Base-by-base conservation (phyloP, 768 basidiomycete species). In the Tulasnella sp. region DNA sequence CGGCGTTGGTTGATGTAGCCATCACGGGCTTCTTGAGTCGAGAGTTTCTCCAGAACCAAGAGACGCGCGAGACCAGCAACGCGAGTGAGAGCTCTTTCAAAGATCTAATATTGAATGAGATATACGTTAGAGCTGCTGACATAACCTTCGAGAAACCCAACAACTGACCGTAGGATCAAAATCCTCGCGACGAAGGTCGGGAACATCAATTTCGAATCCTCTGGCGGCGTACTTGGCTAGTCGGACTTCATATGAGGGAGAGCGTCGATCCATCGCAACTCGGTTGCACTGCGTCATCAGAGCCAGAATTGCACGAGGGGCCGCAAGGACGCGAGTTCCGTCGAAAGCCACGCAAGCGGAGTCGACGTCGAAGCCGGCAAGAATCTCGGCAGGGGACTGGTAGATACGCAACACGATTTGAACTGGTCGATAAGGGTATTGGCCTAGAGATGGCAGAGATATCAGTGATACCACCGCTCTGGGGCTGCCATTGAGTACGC, bases 271-370 rank as follows among this genome's bases (percentile, higher is more conserved):
- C 85, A 90, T 87, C 82, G 91, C 91, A 75, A 90, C 87, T 0
- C 89, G 90, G 83, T 91, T 91, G 84, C 87, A 87, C 82, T 92
- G 90, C n/a, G 89, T 89, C 88, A 92, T 91, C 88, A 89, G 88
- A 38, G 91, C 88, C 18, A 89, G 84, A 75, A 91, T 86, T 12
- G 89, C 88, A 14, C 91, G 87, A 3, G 91, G 91, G 80, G 89
- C 91, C 7, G 89, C 90, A 86, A 88, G 89, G 21, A 91, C 88
- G n/a, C 87, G 89, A 75, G 85, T 80, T 79, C 89, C 89, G 81
- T 89, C 87, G 77, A 86, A 92, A 2, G 88, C 88, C 76, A 88
- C 90, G 84, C 90, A 91, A 6, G 91, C 89, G 0, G 89, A 89
- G 80, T 92, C 91, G 71, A 92, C 88, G 81, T 92, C 91, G 81